Conservation (phyloP, 2,329 filamentous ascomycete genomes). For the Lizonia empirigonia region DNA sequence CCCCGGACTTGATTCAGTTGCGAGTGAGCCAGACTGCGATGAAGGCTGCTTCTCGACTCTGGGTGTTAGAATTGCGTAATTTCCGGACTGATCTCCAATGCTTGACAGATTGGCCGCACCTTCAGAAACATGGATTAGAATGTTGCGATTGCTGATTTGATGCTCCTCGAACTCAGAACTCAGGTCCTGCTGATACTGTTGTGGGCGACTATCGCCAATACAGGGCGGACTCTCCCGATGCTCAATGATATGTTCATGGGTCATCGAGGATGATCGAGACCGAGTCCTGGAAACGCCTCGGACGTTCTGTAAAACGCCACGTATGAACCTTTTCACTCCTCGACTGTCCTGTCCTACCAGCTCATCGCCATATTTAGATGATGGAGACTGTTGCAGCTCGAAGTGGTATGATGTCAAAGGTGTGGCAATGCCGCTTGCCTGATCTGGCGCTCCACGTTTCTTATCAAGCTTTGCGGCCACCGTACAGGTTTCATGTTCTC, state of each 20-base stretch:
- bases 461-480: slow-evolving; percentile 7
- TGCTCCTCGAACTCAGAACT: not conserved
- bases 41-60: not conserved
- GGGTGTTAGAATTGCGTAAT: slow-evolving; percentile 15
- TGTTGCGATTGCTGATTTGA: not conserved
- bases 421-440: slow-evolving; percentile 14
- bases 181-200: slow-evolving; percentile 1
- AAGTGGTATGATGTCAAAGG: slow-evolving; percentile 10
- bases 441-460: slow-evolving; percentile 1
- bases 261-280: slow-evolving; percentile 26
- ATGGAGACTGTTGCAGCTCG: slow-evolving; percentile 10
- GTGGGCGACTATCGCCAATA: slow-evolving; percentile 7
- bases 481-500: slow-evolving; percentile 11
- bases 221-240: slow-evolving; percentile 10
- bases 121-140: slow-evolving; percentile 2
- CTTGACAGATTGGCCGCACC: not conserved
- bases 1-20: slow-evolving; percentile 4
- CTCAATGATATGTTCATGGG: slow-evolving; percentile 12
- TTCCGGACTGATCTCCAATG: slow-evolving; percentile 18
- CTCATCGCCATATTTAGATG: slow-evolving; percentile 10
- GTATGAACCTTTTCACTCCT: slow-evolving; percentile 28
- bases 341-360: slow-evolving; percentile 11
- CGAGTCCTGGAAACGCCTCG: slow-evolving; percentile 28
- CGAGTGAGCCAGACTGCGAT: slow-evolving; percentile 3
- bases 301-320: slow-evolving; percentile 31